Evolutionary conservation across 306 rosid species (phyloP), one percentile per base, ranked within the genome.

Genomic region (Vigna hirtella): DNA sequence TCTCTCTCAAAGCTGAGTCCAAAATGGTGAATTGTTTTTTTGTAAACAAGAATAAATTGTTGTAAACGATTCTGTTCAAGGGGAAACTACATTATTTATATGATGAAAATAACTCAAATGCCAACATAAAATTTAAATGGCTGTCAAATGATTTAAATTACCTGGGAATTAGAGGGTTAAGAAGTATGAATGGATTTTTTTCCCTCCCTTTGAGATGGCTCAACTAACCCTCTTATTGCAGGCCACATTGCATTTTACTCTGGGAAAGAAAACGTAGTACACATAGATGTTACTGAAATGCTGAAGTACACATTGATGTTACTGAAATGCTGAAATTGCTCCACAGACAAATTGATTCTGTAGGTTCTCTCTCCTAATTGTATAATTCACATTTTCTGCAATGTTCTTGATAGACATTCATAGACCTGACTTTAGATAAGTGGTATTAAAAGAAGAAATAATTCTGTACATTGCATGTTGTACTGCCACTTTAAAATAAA

Each of bases 181-280:
- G 42, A 36, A 36, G 15, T 16, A 26, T 20, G 17, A 7, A 34
- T 16, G 48, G 6, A 24, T 15, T 6, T 53, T 58, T 48, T 40
- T 42, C 3, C 9, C 50, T 16, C 48, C 57, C 4, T 79, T 38
- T 7, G 58, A 45, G 17, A 52, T 68, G 20, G 76, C 77, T 68
- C 30, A 49, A 2, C 13, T 57, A 70, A 67, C 66, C 69, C 18
- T 82, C 81, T 85, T 86, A 70, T 42, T 88, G 90, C 98, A 92
- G 98, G 97, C 90, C 22, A 87, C 94, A 0, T 89, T 92, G 79
- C 91, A 82, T 71, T 85, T 88, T 80, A 83, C 81, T 0, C 68
- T 93, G 98, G 99, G 78, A 91, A 91, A 82, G 98, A 93, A 83
- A 93, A 88, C 85, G 73, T 88, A 49, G 89, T 85, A 61, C 90